Evolutionary conservation across 169 alveolate genomes (phyloP).

Genomic region (Plasmodium berghei): DNA sequence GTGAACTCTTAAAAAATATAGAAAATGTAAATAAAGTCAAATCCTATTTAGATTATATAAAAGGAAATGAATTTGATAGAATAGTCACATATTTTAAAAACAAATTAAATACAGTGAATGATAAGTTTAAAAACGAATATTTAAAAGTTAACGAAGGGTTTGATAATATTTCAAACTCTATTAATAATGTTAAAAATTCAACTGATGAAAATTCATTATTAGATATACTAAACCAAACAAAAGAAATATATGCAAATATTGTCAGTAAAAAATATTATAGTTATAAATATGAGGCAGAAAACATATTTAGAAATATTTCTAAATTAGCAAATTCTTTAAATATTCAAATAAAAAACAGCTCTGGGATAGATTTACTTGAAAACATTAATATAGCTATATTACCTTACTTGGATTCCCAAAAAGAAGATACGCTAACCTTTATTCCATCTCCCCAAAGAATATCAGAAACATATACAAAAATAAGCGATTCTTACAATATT

Average conservation of each 20-base stretch:
- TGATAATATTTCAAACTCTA: background rate
- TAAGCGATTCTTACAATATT: background rate
- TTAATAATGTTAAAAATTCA: background rate
- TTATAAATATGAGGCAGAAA: no score
- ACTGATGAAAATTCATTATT: no score
- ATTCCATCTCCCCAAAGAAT: background rate
- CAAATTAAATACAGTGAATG: no score
- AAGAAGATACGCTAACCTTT: background rate
- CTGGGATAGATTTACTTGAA: background rate
- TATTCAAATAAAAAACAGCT: background rate
- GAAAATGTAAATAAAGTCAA: background rate
- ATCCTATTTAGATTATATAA: background rate
- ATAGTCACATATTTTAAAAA: no score
- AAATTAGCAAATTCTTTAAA: background rate
- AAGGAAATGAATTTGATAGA: background rate
- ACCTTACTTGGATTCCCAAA: constrained; percentile 6
- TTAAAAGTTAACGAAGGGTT: no score
- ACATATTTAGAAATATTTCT: background rate
- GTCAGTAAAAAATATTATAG: no score
- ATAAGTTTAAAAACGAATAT: no score
- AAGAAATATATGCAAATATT: no score
- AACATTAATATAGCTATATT: background rate
- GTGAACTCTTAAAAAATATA: no score
- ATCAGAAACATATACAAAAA: background rate
- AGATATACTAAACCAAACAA: no score